Evolutionary conservation across 345 rosid genomes (phyloP).

Genomic region (Euphorbia pulcherrima): DNA sequence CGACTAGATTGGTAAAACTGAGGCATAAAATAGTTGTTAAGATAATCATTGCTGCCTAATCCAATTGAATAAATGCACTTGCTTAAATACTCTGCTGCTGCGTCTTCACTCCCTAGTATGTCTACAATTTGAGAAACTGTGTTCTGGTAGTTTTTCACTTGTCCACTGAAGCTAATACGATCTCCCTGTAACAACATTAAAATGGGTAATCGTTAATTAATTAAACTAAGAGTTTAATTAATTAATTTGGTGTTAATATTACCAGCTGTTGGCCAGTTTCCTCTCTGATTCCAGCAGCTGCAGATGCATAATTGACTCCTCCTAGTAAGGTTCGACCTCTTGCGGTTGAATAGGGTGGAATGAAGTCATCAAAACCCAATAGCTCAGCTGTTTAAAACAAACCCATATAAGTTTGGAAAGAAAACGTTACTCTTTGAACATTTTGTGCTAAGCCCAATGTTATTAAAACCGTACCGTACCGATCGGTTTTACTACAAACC

Average conservation of each 20-base stretch:
- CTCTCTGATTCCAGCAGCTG: constrained; percentile 80
- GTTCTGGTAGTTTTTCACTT: constrained; percentile 56
- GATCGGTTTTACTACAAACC: too few relatives aligned
- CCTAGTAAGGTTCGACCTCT: constrained; percentile 48
- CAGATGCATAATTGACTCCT: constrained; percentile 84
- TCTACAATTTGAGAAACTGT: constrained; percentile 57
- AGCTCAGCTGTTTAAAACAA: constrained; percentile 50
- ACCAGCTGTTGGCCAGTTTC: constrained; percentile 85
- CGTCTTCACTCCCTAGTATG: constrained; percentile 51
- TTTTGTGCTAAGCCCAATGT: too few relatives aligned
- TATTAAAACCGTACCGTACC: too few relatives aligned
- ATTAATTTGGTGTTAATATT: constrained; percentile 1
- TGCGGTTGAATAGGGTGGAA: constrained; percentile 50
- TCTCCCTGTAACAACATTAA: constrained; percentile 62
- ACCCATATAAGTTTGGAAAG: too few relatives aligned
- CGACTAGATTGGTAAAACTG: constrained; percentile 43
- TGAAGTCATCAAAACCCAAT: constrained; percentile 55
- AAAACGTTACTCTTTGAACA: too few relatives aligned
- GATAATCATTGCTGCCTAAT: constrained; percentile 90
- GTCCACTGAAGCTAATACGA: constrained; percentile 67
- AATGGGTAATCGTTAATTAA: not conserved
- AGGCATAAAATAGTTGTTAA: constrained; percentile 93
- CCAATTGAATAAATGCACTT: constrained; percentile 66
- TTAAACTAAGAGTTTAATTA: too few relatives aligned
- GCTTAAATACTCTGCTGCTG: constrained; percentile 54